Evolutionary conservation across 2,329 filamentous ascomycete species (phyloP), one percentile per base, ranked within the genome.

Genomic region (Penicillium digitatum): DNA sequence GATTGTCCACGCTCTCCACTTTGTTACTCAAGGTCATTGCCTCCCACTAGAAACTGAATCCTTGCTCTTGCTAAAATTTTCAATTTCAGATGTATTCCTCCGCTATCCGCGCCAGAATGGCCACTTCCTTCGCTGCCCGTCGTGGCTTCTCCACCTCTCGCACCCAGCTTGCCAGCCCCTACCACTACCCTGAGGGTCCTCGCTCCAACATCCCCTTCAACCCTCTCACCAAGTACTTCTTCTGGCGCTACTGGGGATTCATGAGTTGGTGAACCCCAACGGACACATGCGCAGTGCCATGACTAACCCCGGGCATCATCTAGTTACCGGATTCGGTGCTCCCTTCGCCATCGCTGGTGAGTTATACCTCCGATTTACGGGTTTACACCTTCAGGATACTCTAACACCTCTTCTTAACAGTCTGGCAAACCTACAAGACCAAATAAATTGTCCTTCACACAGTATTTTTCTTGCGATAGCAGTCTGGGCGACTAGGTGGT

Each of bases 151-250:
- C 91, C 78, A 86, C 90, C 72, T 95, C 93, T 75, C 89, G 90
- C 72, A 79, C 88, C 74, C 90, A 89, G 76, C 80, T 95, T 74
- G 84, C 82, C 69, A 95, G 90, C 74, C 92, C 92, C 62, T 96
- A 95, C 87, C 94, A 99, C 83, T 99, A 99, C 82, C 88, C 93
- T 68, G 93, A 97, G 82, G 94, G 93, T 64, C 89, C 93, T 72
- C 88, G 90, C 78, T 87, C 83, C 82, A 97, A 96, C 84, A 79
- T 99, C 65, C 94, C 94, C 65, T 99, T 99, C 86, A 95, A 99
- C 83, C 89, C 94, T 66, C 82, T 90, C 80, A 93, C 87, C 74
- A 89, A 86, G 79, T 88, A 82, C 79, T 99, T 99, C 76, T 84
- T 80, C 64, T 60, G 90, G 67, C 83, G 87, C 78, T 99, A 88